Evolutionary conservation across 352 stramenopile species (phyloP).

Genomic region (Achlya hypogyna): DNA sequence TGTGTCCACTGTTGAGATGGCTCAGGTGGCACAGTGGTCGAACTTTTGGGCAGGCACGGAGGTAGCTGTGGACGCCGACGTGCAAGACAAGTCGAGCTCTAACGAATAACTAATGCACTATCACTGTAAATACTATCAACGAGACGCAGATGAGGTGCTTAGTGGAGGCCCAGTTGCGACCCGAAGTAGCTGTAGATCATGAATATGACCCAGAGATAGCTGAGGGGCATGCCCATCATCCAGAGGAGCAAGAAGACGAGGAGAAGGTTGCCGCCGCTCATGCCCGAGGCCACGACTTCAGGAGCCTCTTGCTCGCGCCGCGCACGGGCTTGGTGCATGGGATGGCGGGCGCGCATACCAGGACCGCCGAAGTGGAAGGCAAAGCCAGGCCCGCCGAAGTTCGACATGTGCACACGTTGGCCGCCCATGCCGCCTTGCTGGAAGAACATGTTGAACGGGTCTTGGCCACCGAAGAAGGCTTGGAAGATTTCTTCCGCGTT

Average conservation of each 20-base stretch:
- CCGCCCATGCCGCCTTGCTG: conserved; percentile 47
- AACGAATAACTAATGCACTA: background rate
- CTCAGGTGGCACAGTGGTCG: too few species aligned
- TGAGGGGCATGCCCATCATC: conserved; percentile 74
- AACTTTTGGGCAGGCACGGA: too few species aligned
- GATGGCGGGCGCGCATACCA: background rate
- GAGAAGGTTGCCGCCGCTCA: conserved; percentile 61
- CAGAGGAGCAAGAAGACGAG: conserved; percentile 68
- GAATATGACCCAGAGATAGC: conserved; percentile 67
- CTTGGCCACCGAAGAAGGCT: conserved; percentile 70
- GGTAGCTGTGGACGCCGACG: too few species aligned
- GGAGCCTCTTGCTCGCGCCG: background rate
- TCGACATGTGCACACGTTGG: conserved; percentile 60
- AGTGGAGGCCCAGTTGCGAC: background rate
- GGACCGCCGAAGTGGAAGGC: conserved; percentile 56
- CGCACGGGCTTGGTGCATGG: background rate
- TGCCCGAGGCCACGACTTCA: conserved; percentile 15
- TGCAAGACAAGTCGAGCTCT: background rate
- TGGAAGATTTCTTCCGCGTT: conserved; percentile 77
- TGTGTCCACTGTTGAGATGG: too few species aligned
- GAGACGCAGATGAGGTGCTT: too few species aligned
- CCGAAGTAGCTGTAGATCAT: conserved; percentile 72
- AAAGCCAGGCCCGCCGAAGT: conserved; percentile 63
- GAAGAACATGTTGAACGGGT: conserved; percentile 80
- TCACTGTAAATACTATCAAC: background rate